Evolutionary conservation across 1,284 basidiomycete species (phyloP).

Genomic region (Farysia itapuensis): DNA sequence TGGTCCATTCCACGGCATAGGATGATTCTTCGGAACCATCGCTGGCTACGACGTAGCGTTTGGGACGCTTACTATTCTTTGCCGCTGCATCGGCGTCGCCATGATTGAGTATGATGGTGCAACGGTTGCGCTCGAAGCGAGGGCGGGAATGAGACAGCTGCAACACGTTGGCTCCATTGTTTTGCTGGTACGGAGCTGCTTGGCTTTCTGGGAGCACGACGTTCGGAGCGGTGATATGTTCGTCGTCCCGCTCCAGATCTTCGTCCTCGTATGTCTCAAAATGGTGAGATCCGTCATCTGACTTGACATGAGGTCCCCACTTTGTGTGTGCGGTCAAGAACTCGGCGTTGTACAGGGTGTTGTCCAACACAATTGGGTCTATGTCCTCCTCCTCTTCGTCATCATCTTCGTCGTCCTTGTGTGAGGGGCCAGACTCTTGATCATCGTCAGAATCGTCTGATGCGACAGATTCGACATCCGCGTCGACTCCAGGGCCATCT

Average conservation of each 20-base stretch:
- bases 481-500: slow-evolving; percentile 17
- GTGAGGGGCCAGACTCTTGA: not conserved
- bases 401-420: slow-evolving; percentile 3
- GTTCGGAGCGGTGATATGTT: slow-evolving; percentile 33
- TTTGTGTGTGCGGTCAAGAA: slow-evolving; percentile 45
- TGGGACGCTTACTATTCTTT: slow-evolving; percentile 66
- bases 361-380: slow-evolving; percentile 43
- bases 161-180: slow-evolving; percentile 25
- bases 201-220: slow-evolving; percentile 34
- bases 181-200: slow-evolving; percentile 18
- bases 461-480: slow-evolving; percentile 23
- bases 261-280: slow-evolving; percentile 33
- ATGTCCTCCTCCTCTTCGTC: slow-evolving; percentile 27
- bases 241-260: slow-evolving; percentile 23
- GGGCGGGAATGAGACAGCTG: slow-evolving; percentile 64
- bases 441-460: slow-evolving; percentile 9
- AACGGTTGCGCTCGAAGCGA: slow-evolving; percentile 84
- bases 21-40: slow-evolving; percentile 75
- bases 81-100: slow-evolving; percentile 47
- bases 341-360: slow-evolving; percentile 52
- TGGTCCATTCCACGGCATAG: slow-evolving; percentile 65
- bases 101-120: slow-evolving; percentile 84
- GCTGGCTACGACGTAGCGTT: slow-evolving; percentile 84
- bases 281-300: slow-evolving; percentile 21
- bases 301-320: slow-evolving; percentile 25